These are phyloP conservation scores for Hypoxylon sp. DNA, from an alignment of 2,329 filamentous ascomycete species.

Conservation along the genomic window DNA sequence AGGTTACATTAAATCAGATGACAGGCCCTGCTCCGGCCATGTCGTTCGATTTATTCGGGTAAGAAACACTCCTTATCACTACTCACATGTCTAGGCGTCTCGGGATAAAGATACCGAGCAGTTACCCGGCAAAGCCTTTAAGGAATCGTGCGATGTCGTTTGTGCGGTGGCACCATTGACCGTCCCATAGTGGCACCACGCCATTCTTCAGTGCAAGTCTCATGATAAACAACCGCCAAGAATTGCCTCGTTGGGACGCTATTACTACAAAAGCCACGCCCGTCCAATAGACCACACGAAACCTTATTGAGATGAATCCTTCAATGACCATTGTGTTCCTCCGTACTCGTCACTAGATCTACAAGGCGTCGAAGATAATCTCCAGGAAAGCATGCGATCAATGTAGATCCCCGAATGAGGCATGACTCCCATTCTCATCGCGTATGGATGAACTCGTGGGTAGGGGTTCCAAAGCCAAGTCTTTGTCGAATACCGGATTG, in stretches of 20 bases:
- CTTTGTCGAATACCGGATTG: constrained; percentile 17
- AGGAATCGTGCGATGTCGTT: constrained; percentile 38
- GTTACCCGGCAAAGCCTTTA: constrained; percentile 24
- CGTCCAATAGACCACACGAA: constrained; percentile 33
- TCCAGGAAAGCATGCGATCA: constrained; percentile 12
- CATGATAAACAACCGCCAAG: constrained; percentile 41
- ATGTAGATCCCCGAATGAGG: constrained; percentile 20
- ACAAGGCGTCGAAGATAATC: constrained; percentile 15
- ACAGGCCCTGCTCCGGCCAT: constrained; percentile 37
- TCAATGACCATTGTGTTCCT: background rate
- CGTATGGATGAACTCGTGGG: constrained; percentile 29
- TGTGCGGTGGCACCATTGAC: constrained; percentile 37
- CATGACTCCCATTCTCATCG: constrained; percentile 9
- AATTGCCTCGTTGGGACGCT: constrained; percentile 30
- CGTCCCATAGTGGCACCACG: constrained; percentile 38
- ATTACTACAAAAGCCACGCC: constrained; percentile 26
- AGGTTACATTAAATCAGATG: constrained; percentile 41
- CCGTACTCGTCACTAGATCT: background rate
- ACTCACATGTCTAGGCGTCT: constrained; percentile 23
- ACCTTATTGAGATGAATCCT: constrained; percentile 30
- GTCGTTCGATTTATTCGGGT: constrained; percentile 36
- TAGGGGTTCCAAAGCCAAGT: constrained; percentile 37
- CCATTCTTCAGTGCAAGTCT: constrained; percentile 30
- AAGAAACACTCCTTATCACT: constrained; percentile 32
- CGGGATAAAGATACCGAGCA: constrained; percentile 33